Conservation (phyloP, 352 stramenopile species). For the Pythium rishiriense region DNA sequence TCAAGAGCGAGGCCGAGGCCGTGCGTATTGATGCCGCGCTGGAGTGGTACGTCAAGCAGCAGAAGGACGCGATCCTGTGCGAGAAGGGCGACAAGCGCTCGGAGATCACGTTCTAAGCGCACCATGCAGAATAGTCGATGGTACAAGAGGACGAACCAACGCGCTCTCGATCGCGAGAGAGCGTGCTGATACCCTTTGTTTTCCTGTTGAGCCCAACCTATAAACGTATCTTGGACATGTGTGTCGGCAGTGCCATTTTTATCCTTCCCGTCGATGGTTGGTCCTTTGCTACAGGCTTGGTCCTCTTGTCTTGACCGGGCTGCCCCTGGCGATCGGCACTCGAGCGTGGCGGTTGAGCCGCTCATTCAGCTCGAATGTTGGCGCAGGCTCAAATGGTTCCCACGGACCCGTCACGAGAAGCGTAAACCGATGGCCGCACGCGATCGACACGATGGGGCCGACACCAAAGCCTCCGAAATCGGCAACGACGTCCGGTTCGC, state of each 20-base stretch:
- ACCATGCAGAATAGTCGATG: neutral
- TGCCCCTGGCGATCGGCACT: slow-evolving; percentile 6
- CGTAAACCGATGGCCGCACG: slow-evolving; percentile 58
- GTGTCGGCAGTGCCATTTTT: too few relatives aligned
- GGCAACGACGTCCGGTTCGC: slow-evolving; percentile 51
- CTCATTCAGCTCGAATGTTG: slow-evolving; percentile 44
- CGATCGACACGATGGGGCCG: slow-evolving; percentile 51
- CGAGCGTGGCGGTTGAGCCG: slow-evolving; percentile 49
- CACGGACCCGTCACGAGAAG: slow-evolving; percentile 55
- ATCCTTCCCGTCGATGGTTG: too few relatives aligned
- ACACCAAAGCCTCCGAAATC: slow-evolving; percentile 41
- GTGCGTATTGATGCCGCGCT: slow-evolving; percentile 50
- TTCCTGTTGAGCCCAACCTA: too few relatives aligned
- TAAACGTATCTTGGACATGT: too few relatives aligned
- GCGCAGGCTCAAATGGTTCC: slow-evolving; percentile 39
- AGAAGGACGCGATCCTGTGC: slow-evolving; percentile 26
- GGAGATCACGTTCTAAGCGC: slow-evolving; percentile 21
- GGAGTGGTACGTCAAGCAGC: slow-evolving; percentile 41
- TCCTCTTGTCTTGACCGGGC: neutral
- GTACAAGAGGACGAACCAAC: too few relatives aligned
- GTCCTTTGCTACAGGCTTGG: too few relatives aligned
- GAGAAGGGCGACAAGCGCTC: slow-evolving; percentile 23
- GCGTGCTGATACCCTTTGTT: too few relatives aligned
- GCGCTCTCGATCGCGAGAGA: neutral
- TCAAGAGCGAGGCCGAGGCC: slow-evolving; percentile 48